Evolutionary conservation across 2,329 filamentous ascomycete species (phyloP).

Genomic region (Penicillium janthinellum): DNA sequence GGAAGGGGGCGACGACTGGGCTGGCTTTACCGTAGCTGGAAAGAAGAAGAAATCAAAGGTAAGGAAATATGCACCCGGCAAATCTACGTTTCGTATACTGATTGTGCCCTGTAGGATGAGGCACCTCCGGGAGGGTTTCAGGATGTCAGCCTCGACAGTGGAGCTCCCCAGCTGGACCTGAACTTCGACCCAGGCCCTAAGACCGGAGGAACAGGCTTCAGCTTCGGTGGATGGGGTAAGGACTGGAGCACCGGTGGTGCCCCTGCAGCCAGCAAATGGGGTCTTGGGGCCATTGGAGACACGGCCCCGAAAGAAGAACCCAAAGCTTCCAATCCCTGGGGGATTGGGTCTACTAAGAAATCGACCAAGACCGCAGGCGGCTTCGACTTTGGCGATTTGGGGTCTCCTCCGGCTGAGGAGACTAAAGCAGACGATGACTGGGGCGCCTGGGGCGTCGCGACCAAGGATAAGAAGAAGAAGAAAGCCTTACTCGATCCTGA

Average conservation of each 20-base stretch:
- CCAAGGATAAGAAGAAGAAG: constrained; percentile 38
- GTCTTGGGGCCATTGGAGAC: constrained; percentile 43
- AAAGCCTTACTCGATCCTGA: constrained; percentile 31
- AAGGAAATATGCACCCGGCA: constrained; percentile 2
- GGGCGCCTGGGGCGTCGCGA: constrained; percentile 24
- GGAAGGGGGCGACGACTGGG: constrained; percentile 55
- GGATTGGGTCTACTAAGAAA: constrained; percentile 38
- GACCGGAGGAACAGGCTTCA: constrained; percentile 41
- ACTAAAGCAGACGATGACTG: constrained; percentile 24
- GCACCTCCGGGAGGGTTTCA: constrained; percentile 59
- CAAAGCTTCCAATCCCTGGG: constrained; percentile 47
- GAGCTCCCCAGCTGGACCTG: constrained; percentile 59
- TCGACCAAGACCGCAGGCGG: constrained; percentile 39
- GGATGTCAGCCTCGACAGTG: constrained; percentile 67
- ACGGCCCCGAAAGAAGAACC: constrained; percentile 33
- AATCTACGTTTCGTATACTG: not conserved
- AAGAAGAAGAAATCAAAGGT: constrained; percentile 63
- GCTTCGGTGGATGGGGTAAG: constrained; percentile 62
- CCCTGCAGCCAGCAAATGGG: constrained; percentile 40
- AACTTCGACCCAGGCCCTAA: constrained; percentile 54
- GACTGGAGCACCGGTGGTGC: constrained; percentile 52
- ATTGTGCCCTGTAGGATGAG: constrained; percentile 30
- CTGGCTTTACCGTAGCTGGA: constrained; percentile 48
- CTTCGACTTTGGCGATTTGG: constrained; percentile 49
- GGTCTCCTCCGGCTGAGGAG: constrained; percentile 41